Percentiles rank a stretch among this genome's conserved stretches.
phyloP scores from a whole-genome alignment of 2,329 filamentous ascomycete genomes.

The Phyllosticta paracitricarpa region DNA sequence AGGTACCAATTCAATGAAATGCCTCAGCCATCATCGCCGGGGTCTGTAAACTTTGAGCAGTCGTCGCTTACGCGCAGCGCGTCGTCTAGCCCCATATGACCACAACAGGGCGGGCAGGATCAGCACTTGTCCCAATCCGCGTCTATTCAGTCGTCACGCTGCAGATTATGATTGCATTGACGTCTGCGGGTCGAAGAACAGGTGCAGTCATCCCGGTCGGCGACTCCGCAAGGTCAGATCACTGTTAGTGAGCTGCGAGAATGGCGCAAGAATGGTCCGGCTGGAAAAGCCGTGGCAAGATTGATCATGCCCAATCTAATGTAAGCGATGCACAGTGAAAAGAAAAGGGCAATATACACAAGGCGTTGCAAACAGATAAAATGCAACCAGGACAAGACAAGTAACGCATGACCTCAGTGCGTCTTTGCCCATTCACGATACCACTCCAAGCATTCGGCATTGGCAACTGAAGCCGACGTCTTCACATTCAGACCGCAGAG shows the following conservation, averaged over 20 bases:
- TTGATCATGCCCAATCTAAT: not conserved
- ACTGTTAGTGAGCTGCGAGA: too few species aligned
- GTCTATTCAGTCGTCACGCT: not conserved
- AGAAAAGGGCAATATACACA: too few species aligned
- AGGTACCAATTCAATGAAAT: not conserved
- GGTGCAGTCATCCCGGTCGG: not conserved
- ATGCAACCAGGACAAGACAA: too few species aligned
- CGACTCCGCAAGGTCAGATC: not conserved
- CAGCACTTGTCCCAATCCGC: not conserved
- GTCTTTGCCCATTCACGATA: conserved; percentile 60
- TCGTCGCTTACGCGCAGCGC: not conserved
- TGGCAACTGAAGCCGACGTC: conserved; percentile 88
- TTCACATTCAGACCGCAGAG: conserved; percentile 78
- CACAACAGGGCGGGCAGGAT: not conserved
- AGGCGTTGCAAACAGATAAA: too few species aligned
- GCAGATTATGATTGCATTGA: not conserved
- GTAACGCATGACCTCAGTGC: conserved; percentile 10
- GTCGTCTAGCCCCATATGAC: not conserved
- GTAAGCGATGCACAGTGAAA: not conserved
- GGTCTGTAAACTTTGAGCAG: not conserved
- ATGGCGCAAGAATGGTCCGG: not conserved
- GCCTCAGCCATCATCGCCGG: not conserved
- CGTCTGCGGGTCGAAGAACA: not conserved
- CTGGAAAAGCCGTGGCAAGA: not conserved
- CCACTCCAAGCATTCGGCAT: conserved; percentile 79